Percentiles rank a stretch among this genome's conserved stretches.
Evolutionary conservation across 306 rosid genomes (phyloP).

Genomic region (Quillaja saponaria): DNA sequence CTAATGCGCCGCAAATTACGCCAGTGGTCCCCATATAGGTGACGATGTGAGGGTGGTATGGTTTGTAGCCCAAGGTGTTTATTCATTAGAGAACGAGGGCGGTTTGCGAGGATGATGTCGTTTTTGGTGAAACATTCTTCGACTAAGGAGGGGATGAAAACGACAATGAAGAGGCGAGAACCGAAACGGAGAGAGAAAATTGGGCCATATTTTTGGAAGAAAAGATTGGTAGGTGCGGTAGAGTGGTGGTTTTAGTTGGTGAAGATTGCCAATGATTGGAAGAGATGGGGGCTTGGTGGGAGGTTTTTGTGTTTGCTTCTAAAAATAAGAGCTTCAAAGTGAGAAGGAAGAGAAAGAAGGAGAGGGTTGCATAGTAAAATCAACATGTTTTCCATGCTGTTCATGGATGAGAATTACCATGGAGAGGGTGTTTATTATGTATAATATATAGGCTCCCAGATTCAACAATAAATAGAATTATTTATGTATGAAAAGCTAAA

Average conservation of each 20-base stretch:
- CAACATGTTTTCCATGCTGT: no score
- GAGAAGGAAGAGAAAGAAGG: neutral
- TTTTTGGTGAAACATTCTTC: constrained; percentile 50
- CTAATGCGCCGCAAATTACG: constrained; percentile 49
- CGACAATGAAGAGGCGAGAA: no score
- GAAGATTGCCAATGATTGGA: no score
- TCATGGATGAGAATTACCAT: no score
- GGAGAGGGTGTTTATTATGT: no score
- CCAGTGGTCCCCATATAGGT: constrained; percentile 56
- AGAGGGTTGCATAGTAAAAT: neutral
- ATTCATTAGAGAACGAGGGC: constrained; percentile 22
- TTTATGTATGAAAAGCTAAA: no score
- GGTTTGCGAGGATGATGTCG: constrained; percentile 45
- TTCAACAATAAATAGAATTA: no score
- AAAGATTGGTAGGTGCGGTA: constrained; percentile 29
- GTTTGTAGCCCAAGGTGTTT: constrained; percentile 44
- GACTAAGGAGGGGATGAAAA: constrained; percentile 20
- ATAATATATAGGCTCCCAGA: no score
- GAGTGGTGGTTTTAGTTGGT: constrained; percentile 18
- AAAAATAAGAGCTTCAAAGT: constrained; percentile 1
- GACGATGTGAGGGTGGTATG: constrained; percentile 31
- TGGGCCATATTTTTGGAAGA: constrained; percentile 35
- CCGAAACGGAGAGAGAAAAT: no score
- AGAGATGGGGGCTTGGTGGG: constrained; percentile 49
- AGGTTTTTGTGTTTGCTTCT: constrained; percentile 20